Percentiles rank a stretch among this genome's conserved stretches.
Evolutionary conservation across 495 filamentous ascomycete species (phyloP).

Genomic region (Talaromyces proteolyticus): DNA sequence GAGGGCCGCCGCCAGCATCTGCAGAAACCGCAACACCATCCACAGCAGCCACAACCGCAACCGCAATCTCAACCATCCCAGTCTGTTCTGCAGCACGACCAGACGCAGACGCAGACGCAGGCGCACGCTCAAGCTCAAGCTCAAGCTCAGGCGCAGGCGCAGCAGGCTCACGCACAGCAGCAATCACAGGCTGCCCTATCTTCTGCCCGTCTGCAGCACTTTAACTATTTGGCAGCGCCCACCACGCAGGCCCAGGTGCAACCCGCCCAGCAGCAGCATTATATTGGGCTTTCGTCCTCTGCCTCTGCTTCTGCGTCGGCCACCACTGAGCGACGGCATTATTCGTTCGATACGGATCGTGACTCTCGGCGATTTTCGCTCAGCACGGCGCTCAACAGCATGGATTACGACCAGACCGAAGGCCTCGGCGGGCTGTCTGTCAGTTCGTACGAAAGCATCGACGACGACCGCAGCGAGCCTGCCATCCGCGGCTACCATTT

Average conservation of each 20-base stretch:
- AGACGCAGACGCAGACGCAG: too few species aligned
- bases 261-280: background rate
- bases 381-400: constrained; percentile 24
- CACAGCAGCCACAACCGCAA: too few species aligned
- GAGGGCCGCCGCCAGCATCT: background rate
- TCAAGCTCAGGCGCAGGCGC: background rate
- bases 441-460: constrained; percentile 45
- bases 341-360: constrained; percentile 37
- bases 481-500: constrained; percentile 32
- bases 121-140: background rate
- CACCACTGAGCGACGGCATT: constrained; percentile 21
- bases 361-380: constrained; percentile 8
- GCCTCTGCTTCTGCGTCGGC: background rate
- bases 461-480: constrained; percentile 36
- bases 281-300: background rate
- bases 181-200: constrained; percentile 1
- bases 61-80: background rate
- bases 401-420: constrained; percentile 43
- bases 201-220: constrained; percentile 5
- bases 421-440: constrained; percentile 42
- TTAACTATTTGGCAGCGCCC: constrained; percentile 6
- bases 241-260: background rate
- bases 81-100: too few species aligned
- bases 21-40: too few species aligned
- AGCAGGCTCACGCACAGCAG: background rate